These are phyloP conservation scores for Amyloporia xantha DNA, from an alignment of 768 basidiomycete species.

Conservation along the genomic window DNA sequence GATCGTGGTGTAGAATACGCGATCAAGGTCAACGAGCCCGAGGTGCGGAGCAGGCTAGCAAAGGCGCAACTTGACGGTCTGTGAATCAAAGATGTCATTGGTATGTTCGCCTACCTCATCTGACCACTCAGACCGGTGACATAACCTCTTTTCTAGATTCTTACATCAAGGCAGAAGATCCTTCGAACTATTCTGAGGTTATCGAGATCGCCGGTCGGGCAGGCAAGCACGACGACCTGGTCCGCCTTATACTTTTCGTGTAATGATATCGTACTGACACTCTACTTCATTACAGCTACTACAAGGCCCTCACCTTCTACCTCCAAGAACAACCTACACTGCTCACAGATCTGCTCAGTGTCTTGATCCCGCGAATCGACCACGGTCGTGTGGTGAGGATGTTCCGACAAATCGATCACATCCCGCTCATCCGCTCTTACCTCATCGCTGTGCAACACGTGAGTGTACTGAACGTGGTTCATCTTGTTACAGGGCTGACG, in stretches of 20 bases:
- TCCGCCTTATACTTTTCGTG: slow-evolving; percentile 29
- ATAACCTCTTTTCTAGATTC: slow-evolving; percentile 53
- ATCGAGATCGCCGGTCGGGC: slow-evolving; percentile 94
- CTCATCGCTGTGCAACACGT: slow-evolving; percentile 96
- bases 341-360: slow-evolving; percentile 87
- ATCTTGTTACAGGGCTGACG: too few species aligned
- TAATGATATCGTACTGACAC: slow-evolving; percentile 3
- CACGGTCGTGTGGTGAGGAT: slow-evolving; percentile 93
- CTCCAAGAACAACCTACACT: slow-evolving; percentile 90
- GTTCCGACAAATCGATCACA: slow-evolving; percentile 92
- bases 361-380: slow-evolving; percentile 90
- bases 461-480: slow-evolving; percentile 29
- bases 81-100: slow-evolving; percentile 96
- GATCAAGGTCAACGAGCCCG: slow-evolving; percentile 91
- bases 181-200: slow-evolving; percentile 89
- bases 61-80: slow-evolving; percentile 98
- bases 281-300: slow-evolving; percentile 56
- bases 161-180: slow-evolving; percentile 96
- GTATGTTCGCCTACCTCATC: slow-evolving; percentile 33
- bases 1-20: slow-evolving; percentile 96
- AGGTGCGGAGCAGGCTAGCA: slow-evolving; percentile 96
- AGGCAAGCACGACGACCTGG: slow-evolving; percentile 89
- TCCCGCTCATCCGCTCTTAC: slow-evolving; percentile 93
- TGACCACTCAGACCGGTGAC: not conserved
- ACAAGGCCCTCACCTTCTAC: slow-evolving; percentile 93